Conservation (phyloP, 192 early-diverging fungal species). For the Linnemannia elongata region DNA sequence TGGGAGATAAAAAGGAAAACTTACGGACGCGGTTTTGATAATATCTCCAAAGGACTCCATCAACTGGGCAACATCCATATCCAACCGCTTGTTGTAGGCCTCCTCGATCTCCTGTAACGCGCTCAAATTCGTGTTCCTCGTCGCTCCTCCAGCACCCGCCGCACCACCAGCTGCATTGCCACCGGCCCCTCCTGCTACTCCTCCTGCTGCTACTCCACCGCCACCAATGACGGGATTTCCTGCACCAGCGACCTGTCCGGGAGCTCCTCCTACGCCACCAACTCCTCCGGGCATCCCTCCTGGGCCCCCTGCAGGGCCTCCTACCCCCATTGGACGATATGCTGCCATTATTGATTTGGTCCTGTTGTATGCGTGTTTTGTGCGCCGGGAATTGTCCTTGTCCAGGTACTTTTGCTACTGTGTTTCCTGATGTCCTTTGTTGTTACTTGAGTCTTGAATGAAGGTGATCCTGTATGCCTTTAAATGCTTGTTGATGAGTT, state of each 20-base stretch:
- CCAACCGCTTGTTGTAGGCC: constrained; percentile 65
- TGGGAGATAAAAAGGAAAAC: background rate
- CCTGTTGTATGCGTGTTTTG: background rate
- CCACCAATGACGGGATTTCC: background rate
- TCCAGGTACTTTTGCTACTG: background rate
- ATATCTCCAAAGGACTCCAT: constrained; percentile 69
- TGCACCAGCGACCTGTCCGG: background rate
- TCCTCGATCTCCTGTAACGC: constrained; percentile 66
- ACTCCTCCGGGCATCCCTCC: constrained; percentile 15
- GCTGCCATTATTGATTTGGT: constrained; percentile 30
- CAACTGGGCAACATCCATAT: constrained; percentile 61
- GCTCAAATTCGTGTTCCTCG: constrained; percentile 19
- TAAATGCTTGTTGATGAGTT: background rate
- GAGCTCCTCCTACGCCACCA: background rate
- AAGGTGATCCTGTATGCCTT: background rate
- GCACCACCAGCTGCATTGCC: constrained; percentile 15
- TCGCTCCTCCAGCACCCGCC: constrained; percentile 1
- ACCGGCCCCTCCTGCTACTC: constrained; percentile 19
- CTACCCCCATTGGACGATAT: constrained; percentile 30
- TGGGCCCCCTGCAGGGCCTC: constrained; percentile 16
- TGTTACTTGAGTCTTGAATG: background rate
- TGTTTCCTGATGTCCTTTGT: background rate
- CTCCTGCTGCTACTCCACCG: constrained; percentile 11
- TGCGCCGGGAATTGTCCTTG: background rate
- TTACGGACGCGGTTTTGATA: constrained; percentile 64